Evolutionary conservation across 345 rosid species (phyloP), one percentile per base, ranked within the genome.

Genomic region (Salix viminalis): DNA sequence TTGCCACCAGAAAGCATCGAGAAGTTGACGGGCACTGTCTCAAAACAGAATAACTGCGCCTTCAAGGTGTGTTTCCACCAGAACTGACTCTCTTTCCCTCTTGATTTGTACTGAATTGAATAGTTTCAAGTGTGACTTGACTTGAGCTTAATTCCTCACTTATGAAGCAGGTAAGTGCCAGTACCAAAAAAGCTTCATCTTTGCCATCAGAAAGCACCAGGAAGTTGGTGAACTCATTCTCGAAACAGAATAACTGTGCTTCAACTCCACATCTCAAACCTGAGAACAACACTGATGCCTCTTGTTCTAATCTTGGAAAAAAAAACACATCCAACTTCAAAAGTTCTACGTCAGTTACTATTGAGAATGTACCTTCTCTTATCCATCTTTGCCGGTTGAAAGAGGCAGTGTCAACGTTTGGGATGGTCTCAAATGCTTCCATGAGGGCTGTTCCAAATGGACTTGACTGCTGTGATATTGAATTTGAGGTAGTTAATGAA

Each of bases 391-490:
- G 41, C 16, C 60, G 69, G 75, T 65, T 81, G 80, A 41, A 48
- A 71, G 67, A 68, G 61, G 75, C 75, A 50, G 32, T 74, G 28
- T 69, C 71, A 7, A n/a, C 15, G 50, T 81, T 73, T 64, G 80
- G 78, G 36, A 52, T 69, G 23, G 68, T 81, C 30, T 73, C 75
- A 73, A 73, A 69, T 56, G 75, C 71, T 74, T 68, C 75, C 9
- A 70, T 48, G 52, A 81, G 80, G 74, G 24, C 71, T 39, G 69
- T 69, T 5, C 54, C 71, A 39, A 52, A 77, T 73, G 80, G 75
- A 39, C 75, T 77, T n/a, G 77, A 77, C 65, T 77, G 77, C 65
- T 81, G 78, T 62, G 80, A 77, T 46, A 54, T 81, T 62, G 78
- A 81, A 69, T 81, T 81, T 61, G 56, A 81, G 84, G 84, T 81